These are phyloP conservation scores for Spathaspora sp. DNA, from an alignment of 805 yeast genomes.

Conservation along the genomic window DNA sequence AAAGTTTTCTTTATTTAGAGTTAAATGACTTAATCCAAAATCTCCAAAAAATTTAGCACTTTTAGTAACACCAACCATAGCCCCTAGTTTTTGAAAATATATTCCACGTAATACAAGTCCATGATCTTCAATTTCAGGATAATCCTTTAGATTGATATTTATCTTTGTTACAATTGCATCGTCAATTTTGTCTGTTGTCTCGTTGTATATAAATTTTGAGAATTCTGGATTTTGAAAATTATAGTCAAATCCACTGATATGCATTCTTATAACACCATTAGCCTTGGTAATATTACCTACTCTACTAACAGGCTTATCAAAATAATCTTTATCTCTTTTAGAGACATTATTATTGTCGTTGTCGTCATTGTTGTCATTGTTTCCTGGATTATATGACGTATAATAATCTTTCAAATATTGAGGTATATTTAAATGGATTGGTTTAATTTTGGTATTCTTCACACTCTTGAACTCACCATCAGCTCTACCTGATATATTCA, in stretches of 20 bases:
- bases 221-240: conserved; percentile 19
- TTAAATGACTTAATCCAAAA: conserved; percentile 59
- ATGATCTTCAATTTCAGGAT: conserved; percentile 47
- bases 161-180: conserved; percentile 35
- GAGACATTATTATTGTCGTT: conserved; percentile 18
- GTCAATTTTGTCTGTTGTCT: conserved; percentile 14
- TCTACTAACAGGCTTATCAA: conserved; percentile 8
- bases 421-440: conserved; percentile 22
- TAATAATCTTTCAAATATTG: conserved; percentile 26
- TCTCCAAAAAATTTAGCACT: conserved; percentile 64
- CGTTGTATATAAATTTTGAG: conserved; percentile 9
- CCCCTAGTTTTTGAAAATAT: conserved; percentile 65
- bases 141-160: conserved; percentile 33
- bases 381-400: conserved; percentile 13
- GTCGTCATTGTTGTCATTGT: conserved; percentile 10
- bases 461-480: conserved; percentile 26
- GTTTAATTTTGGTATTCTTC: conserved; percentile 9
- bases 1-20: conserved; percentile 39
- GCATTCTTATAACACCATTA: conserved; percentile 23
- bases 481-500: conserved; percentile 33
- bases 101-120: conserved; percentile 53
- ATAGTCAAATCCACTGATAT: conserved; percentile 19
- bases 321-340: conserved; percentile 15
- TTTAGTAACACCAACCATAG: conserved; percentile 53
- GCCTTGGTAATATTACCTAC: conserved; percentile 27